Conservation (phyloP, 2,329 filamentous ascomycete genomes). For the Boeremia exigua region DNA sequence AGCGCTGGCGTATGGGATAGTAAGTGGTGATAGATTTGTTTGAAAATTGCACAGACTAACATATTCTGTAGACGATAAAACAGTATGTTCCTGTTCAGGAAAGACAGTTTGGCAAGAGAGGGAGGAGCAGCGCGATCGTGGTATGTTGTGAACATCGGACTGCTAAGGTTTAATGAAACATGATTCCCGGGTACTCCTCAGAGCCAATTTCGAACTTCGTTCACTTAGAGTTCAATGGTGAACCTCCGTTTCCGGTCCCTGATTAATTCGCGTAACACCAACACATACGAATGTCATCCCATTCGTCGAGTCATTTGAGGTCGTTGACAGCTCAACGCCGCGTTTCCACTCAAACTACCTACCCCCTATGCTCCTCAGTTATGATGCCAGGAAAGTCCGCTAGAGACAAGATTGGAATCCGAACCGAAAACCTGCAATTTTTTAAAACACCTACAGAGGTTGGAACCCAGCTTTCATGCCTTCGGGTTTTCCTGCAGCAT, state of each 20-base stretch:
- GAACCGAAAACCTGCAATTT: not conserved
- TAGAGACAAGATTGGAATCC: too few relatives aligned
- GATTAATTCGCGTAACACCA: too few relatives aligned
- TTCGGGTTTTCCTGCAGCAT: not conserved
- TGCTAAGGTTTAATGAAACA: not conserved
- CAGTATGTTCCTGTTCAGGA: conserved; percentile 94
- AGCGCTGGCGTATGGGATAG: conserved; percentile 96
- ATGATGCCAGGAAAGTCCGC: too few relatives aligned
- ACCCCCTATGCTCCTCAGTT: not conserved
- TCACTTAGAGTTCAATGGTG: not conserved
- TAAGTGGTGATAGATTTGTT: conserved; percentile 20
- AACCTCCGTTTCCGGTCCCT: not conserved
- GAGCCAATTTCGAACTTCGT: not conserved
- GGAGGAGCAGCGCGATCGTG: conserved; percentile 84
- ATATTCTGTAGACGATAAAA: conserved; percentile 77
- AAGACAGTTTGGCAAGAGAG: conserved; percentile 99
- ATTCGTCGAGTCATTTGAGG: not conserved
- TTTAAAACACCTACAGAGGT: not conserved
- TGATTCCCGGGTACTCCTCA: not conserved
- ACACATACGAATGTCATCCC: too few relatives aligned
- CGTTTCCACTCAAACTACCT: not conserved
- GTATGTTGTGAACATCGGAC: conserved; percentile 74
- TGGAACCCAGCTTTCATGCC: not conserved
- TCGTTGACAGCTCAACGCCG: not conserved
- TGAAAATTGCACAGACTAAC: conserved; percentile 5